Base-by-base conservation (phyloP, 106 monocot species). In the Vanilla planifolia region DNA sequence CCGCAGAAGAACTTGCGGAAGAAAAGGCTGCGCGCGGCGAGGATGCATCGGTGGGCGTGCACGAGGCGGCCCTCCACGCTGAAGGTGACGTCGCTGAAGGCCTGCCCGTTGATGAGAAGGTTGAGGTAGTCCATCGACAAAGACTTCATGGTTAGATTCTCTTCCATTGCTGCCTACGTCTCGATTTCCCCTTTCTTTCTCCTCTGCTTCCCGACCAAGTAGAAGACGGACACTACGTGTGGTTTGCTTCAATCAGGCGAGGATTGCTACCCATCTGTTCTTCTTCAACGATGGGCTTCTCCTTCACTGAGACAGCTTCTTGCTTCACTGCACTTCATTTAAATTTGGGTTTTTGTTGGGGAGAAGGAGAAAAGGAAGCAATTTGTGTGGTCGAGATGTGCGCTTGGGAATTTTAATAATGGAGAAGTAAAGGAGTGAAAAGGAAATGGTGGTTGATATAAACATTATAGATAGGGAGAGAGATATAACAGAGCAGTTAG, bases 11-110 rank as follows among this genome's bases (percentile, higher is more conserved):
- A 84, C 23, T 64, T 64, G 33, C 89, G 74, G 73, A 89, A 89
- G 81, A 85, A 89, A 48, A 86, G 78, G 64, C 81, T 81, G 36
- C 86, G 81, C 15, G 86, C 86, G 30, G 90, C 90, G 17, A 92
- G 82, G 75, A 92, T 79, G 69, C 92, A 92, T 60, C 92, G 92
- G 72, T 92, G 92, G 27, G 80, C 92, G 63, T 92, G 92, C 22
- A 92, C 80, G 0, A 83, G 77, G 21, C 86, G 86, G 16, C 92
- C 92, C 33, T 92, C 92, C 7, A 87, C 86, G 73, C 75, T 83
- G 83, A 92, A 86, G 61, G 92, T 83, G 19, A 92, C 92, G 65
- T 92, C 92, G 61, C 85, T 82, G 83, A 92, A 92, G 9, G 92
- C 92, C 75, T 92, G 86, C 23, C 92, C 86, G 43, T 92, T 86